phyloP scores from a whole-genome alignment of 1,139 yeast genomes.

The Zygosaccharomyces sapae region DNA sequence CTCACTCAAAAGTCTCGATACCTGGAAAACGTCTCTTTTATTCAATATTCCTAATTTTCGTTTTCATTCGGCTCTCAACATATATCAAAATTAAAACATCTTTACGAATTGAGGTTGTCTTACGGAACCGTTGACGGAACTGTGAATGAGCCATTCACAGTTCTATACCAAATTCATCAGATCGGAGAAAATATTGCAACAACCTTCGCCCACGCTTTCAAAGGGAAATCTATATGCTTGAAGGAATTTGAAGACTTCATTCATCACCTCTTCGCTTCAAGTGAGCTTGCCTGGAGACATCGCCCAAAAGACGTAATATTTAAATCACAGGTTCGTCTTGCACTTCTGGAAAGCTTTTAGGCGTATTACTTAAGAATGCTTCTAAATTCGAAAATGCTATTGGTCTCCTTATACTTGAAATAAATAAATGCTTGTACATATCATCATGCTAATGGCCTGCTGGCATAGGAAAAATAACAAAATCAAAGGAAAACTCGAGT shows the following conservation, averaged over 20 bases:
- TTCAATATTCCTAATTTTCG: conserved; percentile 20
- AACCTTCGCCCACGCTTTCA: conserved; percentile 15
- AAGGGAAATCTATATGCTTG: conserved; percentile 7
- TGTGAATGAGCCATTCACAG: conserved; percentile 18
- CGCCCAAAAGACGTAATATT: conserved; percentile 3
- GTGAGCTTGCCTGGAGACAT: conserved; percentile 3
- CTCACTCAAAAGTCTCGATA: conserved; percentile 20
- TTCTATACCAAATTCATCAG: conserved; percentile 23
- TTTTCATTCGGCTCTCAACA: conserved; percentile 11
- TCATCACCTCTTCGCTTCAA: conserved; percentile 1
- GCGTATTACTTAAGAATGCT: conserved; percentile 6
- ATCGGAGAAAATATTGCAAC: conserved; percentile 20
- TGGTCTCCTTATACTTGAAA: conserved; percentile 4
- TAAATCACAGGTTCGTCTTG: conserved; percentile 4
- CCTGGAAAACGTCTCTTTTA: conserved; percentile 23
- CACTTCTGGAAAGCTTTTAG: conserved; percentile 12
- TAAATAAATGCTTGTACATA: conserved; percentile 5
- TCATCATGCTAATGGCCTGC: not conserved
- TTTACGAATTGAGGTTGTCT: conserved; percentile 27
- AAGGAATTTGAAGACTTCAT: conserved; percentile 6
- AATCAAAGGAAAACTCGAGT: not conserved
- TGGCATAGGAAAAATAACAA: not conserved
- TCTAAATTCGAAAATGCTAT: conserved; percentile 9
- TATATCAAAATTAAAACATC: conserved; percentile 14
- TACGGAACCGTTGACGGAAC: conserved; percentile 26